These are phyloP conservation scores for Atractiella rhizophila DNA, from an alignment of 768 basidiomycete species.

Conservation along the genomic window DNA sequence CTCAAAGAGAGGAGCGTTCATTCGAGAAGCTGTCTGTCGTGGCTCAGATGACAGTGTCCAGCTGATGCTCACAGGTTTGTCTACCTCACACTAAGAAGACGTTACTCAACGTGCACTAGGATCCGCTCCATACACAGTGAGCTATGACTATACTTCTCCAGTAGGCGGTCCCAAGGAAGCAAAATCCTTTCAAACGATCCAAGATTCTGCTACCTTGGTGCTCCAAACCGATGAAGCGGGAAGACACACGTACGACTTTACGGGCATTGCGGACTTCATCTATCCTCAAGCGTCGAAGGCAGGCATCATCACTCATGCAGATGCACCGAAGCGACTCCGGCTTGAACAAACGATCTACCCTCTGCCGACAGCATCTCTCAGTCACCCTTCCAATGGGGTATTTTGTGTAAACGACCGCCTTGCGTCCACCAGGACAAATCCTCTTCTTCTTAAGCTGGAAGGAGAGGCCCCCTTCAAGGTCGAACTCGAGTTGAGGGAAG, in stretches of 20 bases:
- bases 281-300: slow-evolving; percentile 6
- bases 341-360: slow-evolving; percentile 16
- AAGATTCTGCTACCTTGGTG: slow-evolving; percentile 12
- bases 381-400: slow-evolving; percentile 4
- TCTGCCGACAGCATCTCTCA: slow-evolving; percentile 11
- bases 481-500: slow-evolving; percentile 37
- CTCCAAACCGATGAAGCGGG: slow-evolving; percentile 13
- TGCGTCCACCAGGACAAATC: slow-evolving; percentile 10
- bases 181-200: slow-evolving; percentile 12
- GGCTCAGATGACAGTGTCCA: slow-evolving; percentile 2
- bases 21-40: slow-evolving; percentile 1
- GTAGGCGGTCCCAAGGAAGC: neutral
- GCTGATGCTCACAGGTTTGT: slow-evolving; percentile 1
- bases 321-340: slow-evolving; percentile 1
- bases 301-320: slow-evolving; percentile 4
- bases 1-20: slow-evolving; percentile 5
- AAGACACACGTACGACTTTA: slow-evolving; percentile 12
- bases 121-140: too few species aligned
- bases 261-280: slow-evolving; percentile 13
- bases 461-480: slow-evolving; percentile 71
- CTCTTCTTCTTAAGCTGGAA: slow-evolving; percentile 43
- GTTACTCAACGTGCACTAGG: too few species aligned
- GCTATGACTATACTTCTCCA: neutral
- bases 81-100: neutral
- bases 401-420: slow-evolving; percentile 16